Percentiles rank a stretch among this genome's conserved stretches.
These are phyloP conservation scores for Apiotrichum veenhuisii DNA, from an alignment of 1,284 basidiomycete species.

Conservation along the genomic window DNA sequence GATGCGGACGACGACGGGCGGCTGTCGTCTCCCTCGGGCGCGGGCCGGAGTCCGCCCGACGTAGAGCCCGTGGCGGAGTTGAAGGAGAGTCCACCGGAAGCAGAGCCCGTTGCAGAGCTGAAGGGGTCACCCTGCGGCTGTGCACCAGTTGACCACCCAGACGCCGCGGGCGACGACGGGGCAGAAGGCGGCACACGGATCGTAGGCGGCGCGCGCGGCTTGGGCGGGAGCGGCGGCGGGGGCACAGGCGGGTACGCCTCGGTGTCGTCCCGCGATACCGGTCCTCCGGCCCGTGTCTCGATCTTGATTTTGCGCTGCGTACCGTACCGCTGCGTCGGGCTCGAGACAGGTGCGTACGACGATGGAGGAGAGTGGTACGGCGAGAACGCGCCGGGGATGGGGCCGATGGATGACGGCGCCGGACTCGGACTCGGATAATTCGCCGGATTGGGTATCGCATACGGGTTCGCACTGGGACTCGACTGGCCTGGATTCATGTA, in stretches of 20 bases:
- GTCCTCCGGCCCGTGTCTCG: background rate
- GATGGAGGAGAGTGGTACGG: background rate
- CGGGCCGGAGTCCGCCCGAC: background rate
- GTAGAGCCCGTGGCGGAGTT: too few relatives aligned
- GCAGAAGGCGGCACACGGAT: background rate
- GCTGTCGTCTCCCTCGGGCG: background rate
- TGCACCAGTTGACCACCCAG: too few relatives aligned
- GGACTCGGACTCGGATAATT: background rate
- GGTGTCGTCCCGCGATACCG: background rate
- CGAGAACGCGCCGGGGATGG: background rate
- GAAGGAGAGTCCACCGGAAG: too few relatives aligned
- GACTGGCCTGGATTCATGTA: too few relatives aligned
- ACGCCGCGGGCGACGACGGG: background rate
- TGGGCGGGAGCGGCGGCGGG: slow-evolving; percentile 3
- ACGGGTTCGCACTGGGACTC: too few relatives aligned
- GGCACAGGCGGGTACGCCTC: background rate
- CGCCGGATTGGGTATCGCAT: too few relatives aligned
- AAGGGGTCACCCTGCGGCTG: too few relatives aligned
- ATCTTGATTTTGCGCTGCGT: background rate
- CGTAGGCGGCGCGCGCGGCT: background rate
- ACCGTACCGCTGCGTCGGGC: background rate
- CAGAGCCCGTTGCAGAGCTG: too few relatives aligned
- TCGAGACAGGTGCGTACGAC: background rate
- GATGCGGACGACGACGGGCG: background rate
- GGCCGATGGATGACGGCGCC: background rate